Base-by-base conservation (phyloP, 495 filamentous ascomycete species). In the Talaromyces adpressus region DNA sequence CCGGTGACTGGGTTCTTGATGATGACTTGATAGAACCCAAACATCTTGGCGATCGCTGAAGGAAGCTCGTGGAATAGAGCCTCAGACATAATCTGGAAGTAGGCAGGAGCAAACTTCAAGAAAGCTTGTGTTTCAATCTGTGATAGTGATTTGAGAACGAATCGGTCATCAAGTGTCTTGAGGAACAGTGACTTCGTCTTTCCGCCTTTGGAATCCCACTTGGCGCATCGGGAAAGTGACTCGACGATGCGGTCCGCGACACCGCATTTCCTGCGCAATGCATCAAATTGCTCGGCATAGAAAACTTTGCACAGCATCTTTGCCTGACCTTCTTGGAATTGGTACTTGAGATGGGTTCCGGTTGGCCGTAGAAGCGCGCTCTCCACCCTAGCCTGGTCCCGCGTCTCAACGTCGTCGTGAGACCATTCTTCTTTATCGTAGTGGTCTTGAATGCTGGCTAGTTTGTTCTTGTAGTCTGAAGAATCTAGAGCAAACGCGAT, bases 111-210 rank as follows among this genome's bases (percentile, higher is more conserved):
- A 68, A 98, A 97, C 66, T 88, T 88, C 62, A 97, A 82, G 76
- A 99, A 99, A 0, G 95, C 92, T 39, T 91, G 85, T 4, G 94
- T 94, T 75, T 99, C 94, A 63, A 96, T 87, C 11, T 91, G 84
- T 5, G 91, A 91, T 11, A 99, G 78, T 0, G 91, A 92, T 76
- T 94, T 94, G 64, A 96, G 84, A 54, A 98, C 91, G 64, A 99
- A 89, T 20, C 94, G 87, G 68, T 97, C 91, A 68, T 99, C 94
- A 11, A 96, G 83, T 0, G 95, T 98, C 75, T 98, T 98, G 63
- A 99, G 77, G 69, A 99, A 99, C n/a, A 99, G 85, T 1, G 92
- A 96, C 70, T 96, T 97, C 14, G 93, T 96, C 75, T 99, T 99
- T 59, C 94, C 94, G 53, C 94, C 94, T 72, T 97, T 97, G 14